phyloP scores from a whole-genome alignment of 2,329 filamentous ascomycete species.

The Alternaria burnsii region DNA sequence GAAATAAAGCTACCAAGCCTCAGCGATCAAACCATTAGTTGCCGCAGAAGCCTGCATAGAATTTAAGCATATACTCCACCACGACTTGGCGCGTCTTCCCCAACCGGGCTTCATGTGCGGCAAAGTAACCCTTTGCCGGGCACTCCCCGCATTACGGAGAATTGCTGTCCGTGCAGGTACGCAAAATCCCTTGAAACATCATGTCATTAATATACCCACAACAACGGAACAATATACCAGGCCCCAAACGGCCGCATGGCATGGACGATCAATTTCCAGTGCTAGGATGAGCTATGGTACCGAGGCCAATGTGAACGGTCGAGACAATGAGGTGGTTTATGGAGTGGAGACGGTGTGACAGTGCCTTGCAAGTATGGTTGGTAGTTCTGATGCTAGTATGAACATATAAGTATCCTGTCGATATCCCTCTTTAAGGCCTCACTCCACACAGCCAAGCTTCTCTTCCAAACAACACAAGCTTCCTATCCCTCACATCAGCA shows the following conservation, averaged over 20 bases:
- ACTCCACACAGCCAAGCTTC: constrained; percentile 1
- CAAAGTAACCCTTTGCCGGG: not conserved
- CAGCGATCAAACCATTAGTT: not conserved
- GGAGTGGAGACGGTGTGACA: not conserved
- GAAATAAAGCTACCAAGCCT: constrained; percentile 1
- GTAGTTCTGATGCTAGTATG: not conserved
- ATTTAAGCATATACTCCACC: constrained; percentile 6
- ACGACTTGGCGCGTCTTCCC: not conserved
- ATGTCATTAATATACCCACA: constrained; percentile 18
- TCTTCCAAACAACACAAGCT: constrained; percentile 5
- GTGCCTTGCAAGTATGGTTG: not conserved
- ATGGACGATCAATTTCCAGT: constrained; percentile 15
- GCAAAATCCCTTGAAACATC: constrained; percentile 11
- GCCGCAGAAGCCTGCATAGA: constrained; percentile 4
- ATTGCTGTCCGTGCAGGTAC: constrained; percentile 12
- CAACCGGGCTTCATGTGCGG: constrained; percentile 2
- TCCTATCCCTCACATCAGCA: constrained; percentile 1
- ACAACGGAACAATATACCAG: constrained; percentile 16
- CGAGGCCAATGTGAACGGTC: not conserved
- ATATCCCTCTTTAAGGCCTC: not conserved
- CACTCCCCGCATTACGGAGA: constrained; percentile 16
- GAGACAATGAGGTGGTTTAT: not conserved
- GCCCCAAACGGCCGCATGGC: constrained; percentile 1
- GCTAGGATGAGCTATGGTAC: not conserved
- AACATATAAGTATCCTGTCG: constrained; percentile 15